A percentile compares a stretch with the other conserved stretches of the same genome.
phyloP scores from a whole-genome alignment of 441 rosid species.

The Melastoma candidum region DNA sequence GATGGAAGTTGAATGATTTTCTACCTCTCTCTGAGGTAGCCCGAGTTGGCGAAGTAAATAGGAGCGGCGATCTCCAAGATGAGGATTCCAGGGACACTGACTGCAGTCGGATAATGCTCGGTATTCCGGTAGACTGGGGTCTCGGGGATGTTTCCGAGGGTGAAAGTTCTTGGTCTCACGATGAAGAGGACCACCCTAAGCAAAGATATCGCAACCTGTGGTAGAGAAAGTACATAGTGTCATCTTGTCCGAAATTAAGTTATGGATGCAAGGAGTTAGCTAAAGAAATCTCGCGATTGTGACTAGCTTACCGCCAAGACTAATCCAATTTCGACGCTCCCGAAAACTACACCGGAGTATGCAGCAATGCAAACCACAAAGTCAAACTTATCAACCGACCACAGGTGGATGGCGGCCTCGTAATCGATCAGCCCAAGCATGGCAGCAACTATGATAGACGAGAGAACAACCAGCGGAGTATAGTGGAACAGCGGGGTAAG shows the following conservation, averaged over 20 bases:
- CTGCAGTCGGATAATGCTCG: slow-evolving; percentile 67
- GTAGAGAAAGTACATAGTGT: neutral
- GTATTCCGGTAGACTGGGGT: slow-evolving; percentile 60
- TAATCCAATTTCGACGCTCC: slow-evolving; percentile 68
- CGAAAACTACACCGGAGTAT: slow-evolving; percentile 73
- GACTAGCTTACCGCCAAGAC: slow-evolving; percentile 45
- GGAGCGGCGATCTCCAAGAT: slow-evolving; percentile 87
- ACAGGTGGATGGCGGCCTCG: slow-evolving; percentile 72
- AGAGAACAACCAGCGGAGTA: slow-evolving; percentile 86
- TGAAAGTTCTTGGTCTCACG: slow-evolving; percentile 72
- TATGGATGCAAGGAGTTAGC: slow-evolving; percentile 4
- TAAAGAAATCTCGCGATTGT: neutral
- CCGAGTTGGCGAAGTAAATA: slow-evolving; percentile 78
- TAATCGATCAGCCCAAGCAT: slow-evolving; percentile 96
- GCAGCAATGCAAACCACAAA: slow-evolving; percentile 74
- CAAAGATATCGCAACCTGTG: slow-evolving; percentile 66
- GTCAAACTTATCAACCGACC: slow-evolving; percentile 83
- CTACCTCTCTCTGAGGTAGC: slow-evolving; percentile 89
- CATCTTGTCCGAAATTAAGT: neutral
- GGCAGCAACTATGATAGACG: slow-evolving; percentile 77
- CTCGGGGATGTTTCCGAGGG: slow-evolving; percentile 77
- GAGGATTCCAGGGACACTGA: slow-evolving; percentile 59
- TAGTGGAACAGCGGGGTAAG: slow-evolving; percentile 79
- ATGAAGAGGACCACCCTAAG: slow-evolving; percentile 66
- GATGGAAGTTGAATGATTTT: neutral